phyloP scores from a whole-genome alignment of 1,284 basidiomycete species.

The Rhodotorula sp. region DNA sequence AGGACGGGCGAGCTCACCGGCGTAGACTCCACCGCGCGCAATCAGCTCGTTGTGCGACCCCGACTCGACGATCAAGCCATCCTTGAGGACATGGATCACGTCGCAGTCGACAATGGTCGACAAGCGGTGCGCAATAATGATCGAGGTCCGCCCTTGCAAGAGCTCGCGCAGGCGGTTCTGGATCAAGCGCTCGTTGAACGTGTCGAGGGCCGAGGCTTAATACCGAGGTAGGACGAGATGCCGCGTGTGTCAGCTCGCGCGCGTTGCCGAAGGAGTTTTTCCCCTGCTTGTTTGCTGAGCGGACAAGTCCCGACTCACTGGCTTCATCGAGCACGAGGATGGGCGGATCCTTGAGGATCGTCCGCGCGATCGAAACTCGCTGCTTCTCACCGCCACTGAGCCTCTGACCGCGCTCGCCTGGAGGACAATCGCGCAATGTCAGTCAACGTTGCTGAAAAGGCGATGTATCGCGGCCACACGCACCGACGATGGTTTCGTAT shows the following conservation, averaged over 20 bases:
- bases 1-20: slow-evolving; percentile 3
- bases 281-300: too few relatives aligned
- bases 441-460: neutral
- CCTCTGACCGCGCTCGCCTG: slow-evolving; percentile 69
- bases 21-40: slow-evolving; percentile 38
- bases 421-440: neutral
- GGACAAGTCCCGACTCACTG: slow-evolving; percentile 14
- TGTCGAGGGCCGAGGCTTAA: slow-evolving; percentile 65
- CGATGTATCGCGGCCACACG: neutral
- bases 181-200: slow-evolving; percentile 77
- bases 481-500: slow-evolving; percentile 65
- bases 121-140: slow-evolving; percentile 75
- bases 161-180: slow-evolving; percentile 75
- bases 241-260: neutral
- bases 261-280: too few relatives aligned
- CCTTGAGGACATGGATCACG: slow-evolving; percentile 56
- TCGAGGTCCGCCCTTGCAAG: slow-evolving; percentile 64
- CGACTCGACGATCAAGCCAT: slow-evolving; percentile 68
- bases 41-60: slow-evolving; percentile 52
- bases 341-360: slow-evolving; percentile 73
- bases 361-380: slow-evolving; percentile 75
- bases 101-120: slow-evolving; percentile 73
- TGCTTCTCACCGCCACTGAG: slow-evolving; percentile 53
- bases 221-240: neutral
- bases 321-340: slow-evolving; percentile 44